Percentiles rank a stretch among this genome's conserved stretches.
phyloP scores from a whole-genome alignment of 2,329 filamentous ascomycete species.

The Chalara sp. region DNA sequence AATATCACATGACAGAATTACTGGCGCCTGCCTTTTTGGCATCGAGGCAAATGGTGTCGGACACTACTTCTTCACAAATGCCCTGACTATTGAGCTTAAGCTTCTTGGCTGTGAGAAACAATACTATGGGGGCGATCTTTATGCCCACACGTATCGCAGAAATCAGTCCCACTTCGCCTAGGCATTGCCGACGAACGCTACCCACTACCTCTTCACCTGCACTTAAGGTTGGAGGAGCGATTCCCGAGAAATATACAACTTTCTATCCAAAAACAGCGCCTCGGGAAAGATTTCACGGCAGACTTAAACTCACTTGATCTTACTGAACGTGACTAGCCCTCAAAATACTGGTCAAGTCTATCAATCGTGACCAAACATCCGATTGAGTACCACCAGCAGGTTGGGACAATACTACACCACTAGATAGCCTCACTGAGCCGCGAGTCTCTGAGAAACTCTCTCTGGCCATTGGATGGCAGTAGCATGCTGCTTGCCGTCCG shows the following conservation, averaged over 20 bases:
- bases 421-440: neutral
- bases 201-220: neutral
- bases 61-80: conserved; percentile 3
- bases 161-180: neutral
- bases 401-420: neutral
- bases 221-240: too few relatives aligned
- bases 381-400: too few relatives aligned
- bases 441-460: neutral
- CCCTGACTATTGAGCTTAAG: conserved; percentile 1
- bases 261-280: too few relatives aligned
- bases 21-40: conserved; percentile 2
- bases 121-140: conserved; percentile 4
- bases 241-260: too few relatives aligned
- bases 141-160: neutral
- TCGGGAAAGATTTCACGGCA: too few relatives aligned
- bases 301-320: too few relatives aligned
- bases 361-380: too few relatives aligned
- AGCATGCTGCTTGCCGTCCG: conserved; percentile 1
- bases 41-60: conserved; percentile 1
- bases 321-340: too few relatives aligned
- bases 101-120: neutral
- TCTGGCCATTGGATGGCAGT: neutral
- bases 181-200: neutral
- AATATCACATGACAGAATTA: conserved; percentile 6
- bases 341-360: too few relatives aligned